Evolutionary conservation across 441 rosid species (phyloP).

Genomic region (Eruca vesicaria): DNA sequence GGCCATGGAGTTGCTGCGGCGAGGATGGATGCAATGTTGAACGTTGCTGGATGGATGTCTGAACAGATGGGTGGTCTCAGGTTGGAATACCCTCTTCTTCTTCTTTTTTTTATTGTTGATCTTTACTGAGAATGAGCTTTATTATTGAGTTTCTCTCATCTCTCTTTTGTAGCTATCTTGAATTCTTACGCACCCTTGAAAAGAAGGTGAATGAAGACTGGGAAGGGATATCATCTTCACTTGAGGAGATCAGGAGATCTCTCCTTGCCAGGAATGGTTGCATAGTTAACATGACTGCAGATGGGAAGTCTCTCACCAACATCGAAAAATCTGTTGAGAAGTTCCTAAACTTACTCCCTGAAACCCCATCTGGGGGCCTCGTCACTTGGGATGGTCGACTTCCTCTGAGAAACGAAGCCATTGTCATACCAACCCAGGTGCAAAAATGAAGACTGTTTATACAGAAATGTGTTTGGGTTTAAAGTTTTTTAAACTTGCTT

Average conservation of each 20-base stretch:
- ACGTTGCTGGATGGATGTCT: slow-evolving; percentile 87
- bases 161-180: slow-evolving; percentile 64
- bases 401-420: slow-evolving; percentile 76
- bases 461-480: background rate
- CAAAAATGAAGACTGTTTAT: background rate
- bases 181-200: slow-evolving; percentile 73
- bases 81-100: slow-evolving; percentile 37
- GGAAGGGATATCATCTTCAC: slow-evolving; percentile 83
- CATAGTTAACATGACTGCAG: slow-evolving; percentile 89
- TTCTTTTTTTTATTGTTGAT: background rate
- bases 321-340: slow-evolving; percentile 64
- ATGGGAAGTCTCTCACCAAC: slow-evolving; percentile 60
- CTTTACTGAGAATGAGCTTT: background rate
- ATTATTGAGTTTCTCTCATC: background rate
- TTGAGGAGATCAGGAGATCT: slow-evolving; percentile 81
- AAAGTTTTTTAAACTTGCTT: background rate
- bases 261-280: slow-evolving; percentile 79
- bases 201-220: slow-evolving; percentile 85
- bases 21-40: slow-evolving; percentile 95
- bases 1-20: slow-evolving; percentile 91
- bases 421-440: slow-evolving; percentile 93
- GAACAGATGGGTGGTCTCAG: slow-evolving; percentile 99
- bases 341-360: slow-evolving; percentile 87
- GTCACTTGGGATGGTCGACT: slow-evolving; percentile 63
- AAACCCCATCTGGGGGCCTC: slow-evolving; percentile 41